These are phyloP conservation scores for Basidioascus undulatus DNA, from an alignment of 768 basidiomycete species.

Conservation along the genomic window DNA sequence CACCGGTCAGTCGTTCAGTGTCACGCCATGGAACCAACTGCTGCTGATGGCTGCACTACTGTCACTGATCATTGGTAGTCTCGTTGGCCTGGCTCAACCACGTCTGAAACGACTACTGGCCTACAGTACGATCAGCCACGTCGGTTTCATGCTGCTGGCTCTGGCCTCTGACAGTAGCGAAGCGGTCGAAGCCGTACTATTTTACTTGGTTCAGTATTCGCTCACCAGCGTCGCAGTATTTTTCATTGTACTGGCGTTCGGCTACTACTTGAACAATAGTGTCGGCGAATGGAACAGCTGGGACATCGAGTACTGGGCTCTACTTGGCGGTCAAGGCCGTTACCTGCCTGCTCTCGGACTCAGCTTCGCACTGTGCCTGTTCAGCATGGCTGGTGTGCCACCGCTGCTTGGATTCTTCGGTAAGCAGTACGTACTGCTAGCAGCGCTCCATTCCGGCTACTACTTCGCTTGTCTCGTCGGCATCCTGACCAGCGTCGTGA, in stretches of 20 bases:
- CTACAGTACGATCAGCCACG: conserved; percentile 4
- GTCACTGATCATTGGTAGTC: conserved; percentile 13
- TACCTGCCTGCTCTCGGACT: conserved; percentile 1
- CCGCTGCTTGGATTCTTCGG: conserved; percentile 11
- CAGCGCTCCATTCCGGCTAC: conserved; percentile 10
- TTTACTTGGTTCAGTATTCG: conserved; percentile 4
- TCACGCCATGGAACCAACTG: conserved; percentile 9
- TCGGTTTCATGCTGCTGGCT: conserved; percentile 4
- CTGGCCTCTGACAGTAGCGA: conserved; percentile 2
- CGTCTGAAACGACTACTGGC: conserved; percentile 3
- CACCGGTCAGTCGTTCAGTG: conserved; percentile 2
- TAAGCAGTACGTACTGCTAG: conserved; percentile 9
- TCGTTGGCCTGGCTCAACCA: conserved; percentile 10
- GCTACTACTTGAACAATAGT: not conserved
- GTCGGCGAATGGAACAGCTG: not conserved
- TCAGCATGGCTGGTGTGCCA: conserved; percentile 10
- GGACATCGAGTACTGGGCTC: conserved; percentile 1
- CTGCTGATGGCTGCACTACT: conserved; percentile 10
- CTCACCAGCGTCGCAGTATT: conserved; percentile 3
- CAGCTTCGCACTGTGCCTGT: conserved; percentile 7
- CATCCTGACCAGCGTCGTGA: conserved; percentile 11
- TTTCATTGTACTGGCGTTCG: conserved; percentile 3
- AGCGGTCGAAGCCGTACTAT: conserved; percentile 2
- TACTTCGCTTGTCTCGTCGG: conserved; percentile 10
- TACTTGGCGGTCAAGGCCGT: conserved; percentile 2